Percentiles rank a stretch among this genome's conserved stretches.
Evolutionary conservation across 2,329 filamentous ascomycete genomes (phyloP).

Genomic region (Acephala macrosclerotiorum): DNA sequence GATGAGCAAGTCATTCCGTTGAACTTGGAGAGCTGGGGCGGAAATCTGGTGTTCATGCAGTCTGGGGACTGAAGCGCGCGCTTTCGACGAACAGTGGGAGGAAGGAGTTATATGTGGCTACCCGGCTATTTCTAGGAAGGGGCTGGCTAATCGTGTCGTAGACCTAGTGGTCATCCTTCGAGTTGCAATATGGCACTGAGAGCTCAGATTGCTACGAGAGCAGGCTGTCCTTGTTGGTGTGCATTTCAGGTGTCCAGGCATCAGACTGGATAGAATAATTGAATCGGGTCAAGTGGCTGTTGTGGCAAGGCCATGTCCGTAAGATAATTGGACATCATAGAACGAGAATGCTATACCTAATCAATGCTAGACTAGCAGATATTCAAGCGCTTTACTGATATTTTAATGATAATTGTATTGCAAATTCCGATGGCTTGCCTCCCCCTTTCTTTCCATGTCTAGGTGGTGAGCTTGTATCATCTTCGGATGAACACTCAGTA

Average conservation of each 20-base stretch:
- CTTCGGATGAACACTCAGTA: not conserved
- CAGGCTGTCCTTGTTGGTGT: not conserved
- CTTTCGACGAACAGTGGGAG: not conserved
- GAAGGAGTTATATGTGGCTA: not conserved
- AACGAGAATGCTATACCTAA: not conserved
- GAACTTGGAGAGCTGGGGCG: slow-evolving; percentile 14
- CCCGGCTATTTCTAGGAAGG: not conserved
- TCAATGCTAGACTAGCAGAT: not conserved
- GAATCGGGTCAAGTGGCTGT: not conserved
- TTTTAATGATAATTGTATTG: not conserved
- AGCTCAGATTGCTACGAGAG: not conserved
- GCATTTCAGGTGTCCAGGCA: not conserved
- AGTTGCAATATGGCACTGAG: not conserved
- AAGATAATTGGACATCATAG: not conserved
- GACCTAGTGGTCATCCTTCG: not conserved
- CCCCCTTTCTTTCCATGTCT: not conserved
- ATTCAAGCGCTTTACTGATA: no score
- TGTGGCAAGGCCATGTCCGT: not conserved
- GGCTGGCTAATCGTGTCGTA: not conserved
- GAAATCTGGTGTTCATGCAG: slow-evolving; percentile 13
- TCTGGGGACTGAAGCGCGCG: not conserved
- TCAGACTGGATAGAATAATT: not conserved
- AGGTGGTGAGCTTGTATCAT: not conserved
- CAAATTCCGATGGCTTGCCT: not conserved
- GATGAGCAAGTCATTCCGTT: slow-evolving; percentile 13